Conservation (phyloP, 1,284 basidiomycete species). For the Sphaerobolus stellatus region DNA sequence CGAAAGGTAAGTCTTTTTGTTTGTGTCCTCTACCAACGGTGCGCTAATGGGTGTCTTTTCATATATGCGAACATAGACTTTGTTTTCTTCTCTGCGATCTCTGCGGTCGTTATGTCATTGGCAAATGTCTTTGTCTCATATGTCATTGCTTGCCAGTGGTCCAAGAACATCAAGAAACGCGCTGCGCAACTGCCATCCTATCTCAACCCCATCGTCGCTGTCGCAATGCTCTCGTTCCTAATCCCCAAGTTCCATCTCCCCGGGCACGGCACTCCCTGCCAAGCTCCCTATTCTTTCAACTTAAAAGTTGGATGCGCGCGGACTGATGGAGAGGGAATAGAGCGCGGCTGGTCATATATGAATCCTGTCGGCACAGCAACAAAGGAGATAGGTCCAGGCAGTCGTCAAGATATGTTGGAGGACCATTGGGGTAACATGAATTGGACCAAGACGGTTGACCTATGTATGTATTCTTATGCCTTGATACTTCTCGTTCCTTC, state of each 20-base stretch:
- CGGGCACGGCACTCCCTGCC: conserved; percentile 26
- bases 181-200: conserved; percentile 12
- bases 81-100: conserved; percentile 26
- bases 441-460: too few species aligned
- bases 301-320: conserved; percentile 24
- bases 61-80: conserved; percentile 42
- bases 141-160: conserved; percentile 38
- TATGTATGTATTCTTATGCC: too few species aligned
- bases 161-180: conserved; percentile 21
- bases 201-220: too few species aligned
- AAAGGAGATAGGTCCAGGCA: conserved; percentile 33
- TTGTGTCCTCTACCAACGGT: not conserved
- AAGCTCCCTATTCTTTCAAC: conserved; percentile 28
- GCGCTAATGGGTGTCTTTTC: not conserved
- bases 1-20: conserved; percentile 30
- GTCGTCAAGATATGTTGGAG: conserved; percentile 32
- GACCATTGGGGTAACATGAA: conserved; percentile 32
- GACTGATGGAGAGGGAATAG: conserved; percentile 36
- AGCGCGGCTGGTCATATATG: conserved; percentile 29
- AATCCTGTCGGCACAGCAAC: conserved; percentile 30
- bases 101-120: conserved; percentile 1
- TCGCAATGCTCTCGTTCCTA: conserved; percentile 8
- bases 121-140: conserved; percentile 31
- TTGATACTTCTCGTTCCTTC: too few species aligned
- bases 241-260: conserved; percentile 37